Evolutionary conservation across 139 green algal species (phyloP), one percentile per base, ranked within the genome.

Genomic region (Coccomyxa sp.): DNA sequence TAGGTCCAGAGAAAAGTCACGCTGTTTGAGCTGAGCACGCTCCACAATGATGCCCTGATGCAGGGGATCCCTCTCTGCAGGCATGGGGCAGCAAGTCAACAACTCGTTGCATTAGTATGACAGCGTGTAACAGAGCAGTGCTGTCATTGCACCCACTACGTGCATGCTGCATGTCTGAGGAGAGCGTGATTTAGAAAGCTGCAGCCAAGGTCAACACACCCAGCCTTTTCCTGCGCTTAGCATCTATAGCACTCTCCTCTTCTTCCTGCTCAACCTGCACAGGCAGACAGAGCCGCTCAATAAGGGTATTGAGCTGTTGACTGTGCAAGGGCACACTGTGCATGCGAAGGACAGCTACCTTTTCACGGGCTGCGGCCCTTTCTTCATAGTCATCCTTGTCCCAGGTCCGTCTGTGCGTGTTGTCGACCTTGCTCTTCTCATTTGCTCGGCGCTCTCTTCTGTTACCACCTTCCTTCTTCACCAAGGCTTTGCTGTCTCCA

Each of bases 11-110:
- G 91, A 74, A 73, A 90, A 93, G 40, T 96, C 89, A 8, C 94
- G 90, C 69, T 83, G 73, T 75, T 92, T 89, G 22, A 97, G 85
- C 40, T 89, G 84, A 31, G 87, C 87, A 29, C 94, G 92, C 74
- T 93, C 81, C 18, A 95, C 89, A 76, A 97, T 97, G 0, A 97
- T 78, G 14, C 94, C 94, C 74, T 97, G 90, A 79, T 97, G 91
- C 80, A 98, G 82, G 2, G 93, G 93, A 75, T 98, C 94, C 33
- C 90, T 86, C 78, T 95, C 92, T 86, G 76, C 78, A 70, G 31
- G n/a, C n/a, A n/a, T n/a, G n/a, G 7, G 68, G 7, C 70, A 75
- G 7, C 33, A 2, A 18, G 41, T 8, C 34, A 41, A 68, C 54
- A 68, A 22, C 54, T n/a, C n/a, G n/a, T n/a, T n/a, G n/a, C n/a